These are phyloP conservation scores for Penicillium crystallinum DNA, from an alignment of 495 filamentous ascomycete species.

Conservation along the genomic window DNA sequence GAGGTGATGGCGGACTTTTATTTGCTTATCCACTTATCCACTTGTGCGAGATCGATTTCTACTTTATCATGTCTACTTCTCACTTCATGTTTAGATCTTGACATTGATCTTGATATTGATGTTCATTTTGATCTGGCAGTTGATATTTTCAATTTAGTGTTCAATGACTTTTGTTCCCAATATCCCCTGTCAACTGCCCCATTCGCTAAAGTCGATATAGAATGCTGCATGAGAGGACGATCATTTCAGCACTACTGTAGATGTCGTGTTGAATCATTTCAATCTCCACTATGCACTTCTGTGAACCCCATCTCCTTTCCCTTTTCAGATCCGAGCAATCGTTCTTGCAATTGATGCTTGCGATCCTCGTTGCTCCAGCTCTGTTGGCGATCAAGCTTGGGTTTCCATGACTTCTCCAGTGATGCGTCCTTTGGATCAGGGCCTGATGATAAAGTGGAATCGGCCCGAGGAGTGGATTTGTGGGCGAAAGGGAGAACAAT, in stretches of 20 bases:
- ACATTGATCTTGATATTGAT: no score
- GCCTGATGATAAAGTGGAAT: neutral
- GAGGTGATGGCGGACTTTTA: constrained; percentile 18
- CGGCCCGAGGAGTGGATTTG: neutral
- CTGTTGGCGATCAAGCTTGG: constrained; percentile 22
- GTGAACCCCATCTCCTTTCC: constrained; percentile 29
- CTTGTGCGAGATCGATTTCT: neutral
- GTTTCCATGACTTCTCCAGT: constrained; percentile 22
- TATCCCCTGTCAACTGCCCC: no score
- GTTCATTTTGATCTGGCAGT: no score
- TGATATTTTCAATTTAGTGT: no score
- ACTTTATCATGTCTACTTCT: neutral
- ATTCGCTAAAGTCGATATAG: no score
- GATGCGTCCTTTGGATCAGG: neutral
- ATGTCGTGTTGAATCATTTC: neutral
- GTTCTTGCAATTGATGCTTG: constrained; percentile 31
- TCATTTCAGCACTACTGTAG: neutral
- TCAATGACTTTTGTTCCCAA: no score
- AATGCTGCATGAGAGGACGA: neutral
- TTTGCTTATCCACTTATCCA: constrained; percentile 7
- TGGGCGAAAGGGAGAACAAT: neutral
- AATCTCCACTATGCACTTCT: constrained; percentile 12
- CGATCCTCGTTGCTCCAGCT: constrained; percentile 36
- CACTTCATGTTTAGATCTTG: no score
- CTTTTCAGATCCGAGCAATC: constrained; percentile 22